Evolutionary conservation across 1,284 basidiomycete species (phyloP).

Genomic region (Ustilago trichophora): DNA sequence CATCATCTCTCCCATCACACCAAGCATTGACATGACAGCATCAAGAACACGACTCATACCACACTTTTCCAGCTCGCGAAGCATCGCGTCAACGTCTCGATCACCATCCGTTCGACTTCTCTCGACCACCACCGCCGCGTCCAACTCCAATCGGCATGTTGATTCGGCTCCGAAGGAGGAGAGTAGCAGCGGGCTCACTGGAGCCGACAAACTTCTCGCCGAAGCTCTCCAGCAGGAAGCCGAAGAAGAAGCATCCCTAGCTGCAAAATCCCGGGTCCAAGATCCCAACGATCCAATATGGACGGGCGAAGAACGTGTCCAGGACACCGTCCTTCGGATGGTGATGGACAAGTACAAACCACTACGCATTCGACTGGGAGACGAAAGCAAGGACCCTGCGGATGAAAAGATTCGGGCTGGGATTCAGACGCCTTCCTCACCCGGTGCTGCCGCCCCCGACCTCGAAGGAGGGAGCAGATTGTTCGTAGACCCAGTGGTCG

Average conservation of each 20-base stretch:
- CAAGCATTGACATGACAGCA: too few species aligned
- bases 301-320: conserved; percentile 57
- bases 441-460: not conserved
- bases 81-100: too few species aligned
- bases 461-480: not conserved
- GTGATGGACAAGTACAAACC: conserved; percentile 63
- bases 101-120: too few species aligned
- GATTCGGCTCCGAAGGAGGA: not conserved
- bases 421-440: conserved; percentile 25
- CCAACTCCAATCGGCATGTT: too few species aligned
- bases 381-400: conserved; percentile 9
- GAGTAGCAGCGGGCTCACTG: conserved; percentile 19
- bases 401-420: conserved; percentile 48
- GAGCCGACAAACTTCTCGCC: conserved; percentile 22
- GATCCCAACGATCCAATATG: conserved; percentile 51
- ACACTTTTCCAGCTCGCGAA: too few species aligned
- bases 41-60: too few species aligned
- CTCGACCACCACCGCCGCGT: not conserved
- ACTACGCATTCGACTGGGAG: conserved; percentile 15
- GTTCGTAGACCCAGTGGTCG: not conserved
- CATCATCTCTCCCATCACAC: too few species aligned
- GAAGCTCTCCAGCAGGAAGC: conserved; percentile 23
- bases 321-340: conserved; percentile 60
- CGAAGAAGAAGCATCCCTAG: conserved; percentile 24
- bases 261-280: not conserved